A percentile compares a stretch with the other conserved stretches of the same genome.
phyloP scores from a whole-genome alignment of 2,329 filamentous ascomycete genomes.

The Chrysosporium queenslandicum region DNA sequence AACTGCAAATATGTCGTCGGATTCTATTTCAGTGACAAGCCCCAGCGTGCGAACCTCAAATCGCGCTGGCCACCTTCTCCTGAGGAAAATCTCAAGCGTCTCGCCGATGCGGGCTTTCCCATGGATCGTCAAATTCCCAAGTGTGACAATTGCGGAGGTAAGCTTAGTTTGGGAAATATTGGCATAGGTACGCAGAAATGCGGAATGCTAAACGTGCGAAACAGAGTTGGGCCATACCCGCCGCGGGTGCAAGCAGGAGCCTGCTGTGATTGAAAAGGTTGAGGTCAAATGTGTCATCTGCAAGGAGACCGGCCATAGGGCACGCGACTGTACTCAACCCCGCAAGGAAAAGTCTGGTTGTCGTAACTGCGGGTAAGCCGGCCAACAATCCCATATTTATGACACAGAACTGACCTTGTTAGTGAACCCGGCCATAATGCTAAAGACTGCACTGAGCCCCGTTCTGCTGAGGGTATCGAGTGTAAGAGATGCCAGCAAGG shows the following conservation, averaged over 20 bases:
- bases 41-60: constrained; percentile 39
- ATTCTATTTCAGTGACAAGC: constrained; percentile 40
- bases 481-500: constrained; percentile 37
- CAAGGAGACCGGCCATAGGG: constrained; percentile 38
- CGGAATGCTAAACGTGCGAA: not conserved
- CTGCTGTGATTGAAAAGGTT: constrained; percentile 30
- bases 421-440: constrained; percentile 39
- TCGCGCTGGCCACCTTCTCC: constrained; percentile 41
- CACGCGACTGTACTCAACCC: constrained; percentile 37
- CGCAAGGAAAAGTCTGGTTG: constrained; percentile 37
- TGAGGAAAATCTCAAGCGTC: constrained; percentile 44
- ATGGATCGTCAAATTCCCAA: constrained; percentile 43
- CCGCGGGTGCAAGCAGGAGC: constrained; percentile 42
- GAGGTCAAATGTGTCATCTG: constrained; percentile 45
- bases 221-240: constrained; percentile 41
- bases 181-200: not conserved
- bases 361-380: constrained; percentile 44
- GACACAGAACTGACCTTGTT: not conserved
- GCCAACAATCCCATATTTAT: not conserved
- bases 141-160: constrained; percentile 43
- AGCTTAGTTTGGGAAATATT: constrained; percentile 4
- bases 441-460: constrained; percentile 40
- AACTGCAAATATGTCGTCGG: constrained; percentile 43
- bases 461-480: constrained; percentile 36
- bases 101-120: constrained; percentile 43